Conservation (phyloP, 345 rosid genomes). For the Crucihimalaya himalaica region DNA sequence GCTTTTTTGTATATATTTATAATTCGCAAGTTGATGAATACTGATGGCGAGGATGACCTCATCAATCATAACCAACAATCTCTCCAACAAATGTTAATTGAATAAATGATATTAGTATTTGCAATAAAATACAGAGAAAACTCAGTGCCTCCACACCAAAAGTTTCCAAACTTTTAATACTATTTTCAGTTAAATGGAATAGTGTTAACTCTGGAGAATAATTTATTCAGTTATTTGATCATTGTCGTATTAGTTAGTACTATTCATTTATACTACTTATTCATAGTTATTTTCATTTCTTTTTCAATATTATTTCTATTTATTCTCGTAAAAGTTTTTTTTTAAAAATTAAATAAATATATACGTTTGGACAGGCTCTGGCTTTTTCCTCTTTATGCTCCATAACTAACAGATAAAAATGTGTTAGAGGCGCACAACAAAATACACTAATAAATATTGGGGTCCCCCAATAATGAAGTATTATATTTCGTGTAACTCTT, state of each 20-base stretch:
- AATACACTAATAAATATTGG: background rate
- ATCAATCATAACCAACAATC: constrained; percentile 40
- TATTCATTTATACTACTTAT: background rate
- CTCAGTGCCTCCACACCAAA: constrained; percentile 31
- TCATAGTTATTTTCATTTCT: background rate
- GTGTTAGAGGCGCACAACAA: background rate
- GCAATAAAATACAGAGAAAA: constrained; percentile 17
- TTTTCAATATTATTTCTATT: background rate
- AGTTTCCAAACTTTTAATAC: constrained; percentile 18
- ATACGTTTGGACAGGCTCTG: background rate
- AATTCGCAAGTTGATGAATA: constrained; percentile 37
- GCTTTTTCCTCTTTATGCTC: background rate
- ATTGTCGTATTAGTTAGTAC: background rate
- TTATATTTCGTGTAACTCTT: background rate
- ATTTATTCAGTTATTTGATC: constrained; percentile 16
- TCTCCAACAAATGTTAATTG: constrained; percentile 34
- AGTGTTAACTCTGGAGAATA: background rate
- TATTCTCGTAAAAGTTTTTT: too few relatives aligned
- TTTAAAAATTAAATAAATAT: background rate
- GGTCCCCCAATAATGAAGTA: background rate
- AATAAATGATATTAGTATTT: constrained; percentile 6
- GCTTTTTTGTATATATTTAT: background rate
- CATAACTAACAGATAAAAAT: background rate
- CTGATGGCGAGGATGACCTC: constrained; percentile 38
- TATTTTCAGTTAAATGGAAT: constrained; percentile 12